These are phyloP conservation scores for Copromyces sp. DNA, from an alignment of 495 filamentous ascomycete species.

Conservation along the genomic window DNA sequence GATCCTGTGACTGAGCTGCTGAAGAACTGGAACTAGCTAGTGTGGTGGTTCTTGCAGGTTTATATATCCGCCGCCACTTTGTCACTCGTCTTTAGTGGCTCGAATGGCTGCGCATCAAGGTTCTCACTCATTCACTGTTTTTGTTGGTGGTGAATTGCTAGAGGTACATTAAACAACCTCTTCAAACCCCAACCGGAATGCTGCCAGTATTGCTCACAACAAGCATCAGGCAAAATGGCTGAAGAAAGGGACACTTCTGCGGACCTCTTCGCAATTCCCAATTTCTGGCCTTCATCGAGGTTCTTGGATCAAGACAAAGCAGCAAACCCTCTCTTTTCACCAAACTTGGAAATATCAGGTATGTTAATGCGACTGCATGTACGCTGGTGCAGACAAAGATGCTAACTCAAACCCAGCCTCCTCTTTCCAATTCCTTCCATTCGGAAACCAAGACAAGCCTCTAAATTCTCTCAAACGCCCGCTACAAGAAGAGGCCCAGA, in stretches of 20 bases:
- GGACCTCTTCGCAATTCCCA: slow-evolving; percentile 62
- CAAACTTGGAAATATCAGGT: slow-evolving; percentile 11
- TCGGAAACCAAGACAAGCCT: not conserved
- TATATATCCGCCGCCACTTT: not conserved
- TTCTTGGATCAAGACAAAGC: slow-evolving; percentile 18
- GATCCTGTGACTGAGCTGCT: not conserved
- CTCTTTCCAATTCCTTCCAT: not conserved
- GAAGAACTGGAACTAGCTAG: not conserved
- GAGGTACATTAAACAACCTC: not conserved
- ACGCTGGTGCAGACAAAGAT: not conserved
- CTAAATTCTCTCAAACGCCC: not conserved
- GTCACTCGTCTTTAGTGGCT: not conserved
- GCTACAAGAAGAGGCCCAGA: not conserved
- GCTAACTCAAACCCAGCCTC: not conserved
- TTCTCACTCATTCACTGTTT: not conserved
- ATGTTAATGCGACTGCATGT: not conserved
- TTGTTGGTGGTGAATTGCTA: not conserved
- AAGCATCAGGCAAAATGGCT: slow-evolving; percentile 26
- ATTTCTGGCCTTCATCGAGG: slow-evolving; percentile 46
- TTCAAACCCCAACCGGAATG: not conserved
- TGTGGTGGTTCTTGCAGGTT: not conserved
- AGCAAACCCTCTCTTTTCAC: slow-evolving; percentile 20
- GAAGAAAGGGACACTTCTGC: slow-evolving; percentile 32
- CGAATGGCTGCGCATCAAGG: not conserved
- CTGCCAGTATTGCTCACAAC: not conserved